phyloP scores from a whole-genome alignment of 73 alveolate genomes.

The Uronychia binucleata region DNA sequence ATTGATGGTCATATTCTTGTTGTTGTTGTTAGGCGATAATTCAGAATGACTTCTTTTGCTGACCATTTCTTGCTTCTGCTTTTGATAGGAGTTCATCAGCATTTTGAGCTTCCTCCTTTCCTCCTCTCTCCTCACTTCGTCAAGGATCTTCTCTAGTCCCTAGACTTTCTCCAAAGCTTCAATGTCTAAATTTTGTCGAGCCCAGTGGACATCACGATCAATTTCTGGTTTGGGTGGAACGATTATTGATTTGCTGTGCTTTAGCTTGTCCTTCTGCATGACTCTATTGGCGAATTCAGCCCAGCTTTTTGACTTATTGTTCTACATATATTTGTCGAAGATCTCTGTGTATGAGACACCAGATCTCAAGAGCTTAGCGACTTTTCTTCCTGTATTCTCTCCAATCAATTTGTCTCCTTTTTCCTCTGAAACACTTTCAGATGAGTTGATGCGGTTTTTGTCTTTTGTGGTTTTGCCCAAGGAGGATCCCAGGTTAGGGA shows the following conservation, averaged over 20 bases:
- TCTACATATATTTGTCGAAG: not conserved
- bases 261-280: not conserved
- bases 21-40: not conserved
- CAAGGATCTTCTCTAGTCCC: not conserved
- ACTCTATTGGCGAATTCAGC: not conserved
- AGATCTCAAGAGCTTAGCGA: not conserved
- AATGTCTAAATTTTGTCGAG: not conserved
- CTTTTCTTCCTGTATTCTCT: not conserved
- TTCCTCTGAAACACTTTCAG: too few relatives aligned
- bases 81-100: not conserved
- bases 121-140: not conserved
- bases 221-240: not conserved
- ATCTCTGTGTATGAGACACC: not conserved
- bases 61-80: not conserved
- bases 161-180: not conserved
- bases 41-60: not conserved
- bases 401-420: not conserved
- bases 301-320: not conserved
- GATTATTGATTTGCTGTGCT: not conserved
- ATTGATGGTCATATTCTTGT: too few relatives aligned
- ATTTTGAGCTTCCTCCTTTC: not conserved
- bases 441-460: not conserved
- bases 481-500: not conserved
- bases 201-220: not conserved
- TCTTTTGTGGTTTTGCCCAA: not conserved